A percentile compares a stretch with the other conserved stretches of the same genome.
phyloP scores from a whole-genome alignment of 345 rosid genomes.

The Streptanthus diversifolius region DNA sequence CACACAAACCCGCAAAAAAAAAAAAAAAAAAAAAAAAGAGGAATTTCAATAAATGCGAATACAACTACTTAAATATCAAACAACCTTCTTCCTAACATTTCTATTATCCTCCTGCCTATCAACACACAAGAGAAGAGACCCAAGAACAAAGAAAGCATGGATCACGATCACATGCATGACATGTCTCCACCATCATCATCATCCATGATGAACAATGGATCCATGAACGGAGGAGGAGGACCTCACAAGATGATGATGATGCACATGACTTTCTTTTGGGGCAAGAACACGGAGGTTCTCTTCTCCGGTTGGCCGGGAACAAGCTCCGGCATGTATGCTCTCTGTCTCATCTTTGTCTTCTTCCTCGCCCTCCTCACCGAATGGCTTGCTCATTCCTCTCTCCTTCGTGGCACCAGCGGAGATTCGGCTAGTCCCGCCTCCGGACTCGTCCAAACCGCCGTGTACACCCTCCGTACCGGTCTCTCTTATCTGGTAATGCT shows the following conservation, averaged over 20 bases:
- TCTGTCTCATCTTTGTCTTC: constrained; percentile 60
- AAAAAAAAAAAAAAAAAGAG: background rate
- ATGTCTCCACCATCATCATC: constrained; percentile 35
- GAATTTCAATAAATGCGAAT: constrained; percentile 3
- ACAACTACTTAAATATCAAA: background rate
- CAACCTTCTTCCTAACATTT: background rate
- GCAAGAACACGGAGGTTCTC: constrained; percentile 56
- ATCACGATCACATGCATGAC: constrained; percentile 29
- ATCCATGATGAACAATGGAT: constrained; percentile 35
- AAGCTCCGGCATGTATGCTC: constrained; percentile 60
- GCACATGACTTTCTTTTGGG: constrained; percentile 71
- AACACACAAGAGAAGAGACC: constrained; percentile 10
- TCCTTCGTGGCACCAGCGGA: constrained; percentile 33
- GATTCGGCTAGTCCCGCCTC: constrained; percentile 45
- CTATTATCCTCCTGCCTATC: constrained; percentile 11
- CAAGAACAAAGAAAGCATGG: constrained; percentile 29
- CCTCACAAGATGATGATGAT: constrained; percentile 22
- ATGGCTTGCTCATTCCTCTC: constrained; percentile 38
- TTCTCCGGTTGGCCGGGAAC: constrained; percentile 84
- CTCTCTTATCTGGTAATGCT: constrained; percentile 67
- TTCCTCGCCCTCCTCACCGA: constrained; percentile 52
- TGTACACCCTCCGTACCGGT: constrained; percentile 54
- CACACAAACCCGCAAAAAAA: constrained; percentile 19
- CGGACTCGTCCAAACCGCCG: constrained; percentile 52
- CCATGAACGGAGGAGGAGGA: constrained; percentile 23